Conservation (phyloP, 2,329 filamentous ascomycete genomes). For the Helminthosporium solani region DNA sequence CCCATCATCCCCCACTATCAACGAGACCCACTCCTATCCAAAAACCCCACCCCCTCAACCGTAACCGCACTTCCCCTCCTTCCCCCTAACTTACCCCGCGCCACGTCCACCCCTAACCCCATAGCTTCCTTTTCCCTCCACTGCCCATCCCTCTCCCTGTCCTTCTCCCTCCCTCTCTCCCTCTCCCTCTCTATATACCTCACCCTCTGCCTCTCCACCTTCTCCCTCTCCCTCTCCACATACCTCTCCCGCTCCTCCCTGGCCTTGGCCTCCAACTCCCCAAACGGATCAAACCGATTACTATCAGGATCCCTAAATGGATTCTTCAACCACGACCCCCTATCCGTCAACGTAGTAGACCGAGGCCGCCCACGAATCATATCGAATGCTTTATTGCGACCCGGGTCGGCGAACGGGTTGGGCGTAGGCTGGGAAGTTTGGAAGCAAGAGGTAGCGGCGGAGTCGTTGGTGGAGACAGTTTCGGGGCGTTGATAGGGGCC, state of each 20-base stretch:
- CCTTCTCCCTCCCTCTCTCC: conserved; percentile 23
- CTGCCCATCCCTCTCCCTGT: conserved; percentile 22
- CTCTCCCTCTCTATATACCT: conserved; percentile 30
- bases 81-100: background rate
- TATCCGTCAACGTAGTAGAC: conserved; percentile 38
- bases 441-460: conserved; percentile 19
- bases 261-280: conserved; percentile 37
- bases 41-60: conserved; percentile 24
- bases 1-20: conserved; percentile 8
- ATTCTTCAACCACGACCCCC: conserved; percentile 37
- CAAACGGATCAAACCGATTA: conserved; percentile 41
- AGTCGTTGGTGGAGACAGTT: conserved; percentile 35
- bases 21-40: conserved; percentile 24
- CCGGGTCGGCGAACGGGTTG: conserved; percentile 40
- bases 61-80: conserved; percentile 30
- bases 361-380: conserved; percentile 33
- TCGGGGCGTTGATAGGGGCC: conserved; percentile 31
- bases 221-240: no score
- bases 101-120: conserved; percentile 18
- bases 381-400: conserved; percentile 40
- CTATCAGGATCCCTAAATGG: conserved; percentile 38
- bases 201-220: conserved; percentile 37
- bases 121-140: conserved; percentile 30
- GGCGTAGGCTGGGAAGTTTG: conserved; percentile 27
- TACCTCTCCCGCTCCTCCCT: conserved; percentile 27